Base-by-base conservation (phyloP, 768 basidiomycete species). In the Macrocybe gigantea region DNA sequence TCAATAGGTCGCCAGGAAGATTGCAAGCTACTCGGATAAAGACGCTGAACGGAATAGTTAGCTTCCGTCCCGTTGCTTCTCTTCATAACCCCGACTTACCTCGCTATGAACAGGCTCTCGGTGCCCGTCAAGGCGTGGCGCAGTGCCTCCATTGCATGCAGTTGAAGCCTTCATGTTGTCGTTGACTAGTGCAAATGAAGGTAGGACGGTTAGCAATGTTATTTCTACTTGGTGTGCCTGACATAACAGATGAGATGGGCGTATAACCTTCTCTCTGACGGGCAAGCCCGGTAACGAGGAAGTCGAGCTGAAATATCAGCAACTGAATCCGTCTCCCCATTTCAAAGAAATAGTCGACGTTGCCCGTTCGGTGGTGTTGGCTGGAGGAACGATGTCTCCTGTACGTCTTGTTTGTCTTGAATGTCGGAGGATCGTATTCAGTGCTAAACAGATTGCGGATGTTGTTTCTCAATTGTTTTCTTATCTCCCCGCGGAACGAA, bases 341-440 rank as follows among this genome's bases (percentile, higher is more conserved):
- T 98, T 98, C 59, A 70, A 75, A 47, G 87, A 91, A n/a, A 78
- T 97, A 5, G 80, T 91, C 1, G 82, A 92, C 13, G 72, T 75
- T 22, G 91, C 93, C 1, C 71, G 91, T 34, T 78, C 88, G 2
- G 83, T 98, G n/a, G 68, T 98, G 30, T 71, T 99, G 35, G 95
- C 96, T 6, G 95, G 95, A 7, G 95, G 95, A 5, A 99, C 95
- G 0, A 97, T 99, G 96, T 92, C 93, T 6, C 95, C 95, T n/a
- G 92, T 96, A 67, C 45, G 68, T 57, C 39, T 48, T 12, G n/a
- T 14, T 29, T 31, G 30, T 38, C 35, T 41, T 45, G 31, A 49
- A 34, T 32, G 2, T 12, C 10, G 47, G 6, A 35, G 22, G 6
- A 48, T n/a, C 15, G 14, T 34, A n/a, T 31, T 22, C 32, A 7